Evolutionary conservation across 2,329 filamentous ascomycete genomes (phyloP), one percentile per base, ranked within the genome.

Genomic region (Cercospora zeina): DNA sequence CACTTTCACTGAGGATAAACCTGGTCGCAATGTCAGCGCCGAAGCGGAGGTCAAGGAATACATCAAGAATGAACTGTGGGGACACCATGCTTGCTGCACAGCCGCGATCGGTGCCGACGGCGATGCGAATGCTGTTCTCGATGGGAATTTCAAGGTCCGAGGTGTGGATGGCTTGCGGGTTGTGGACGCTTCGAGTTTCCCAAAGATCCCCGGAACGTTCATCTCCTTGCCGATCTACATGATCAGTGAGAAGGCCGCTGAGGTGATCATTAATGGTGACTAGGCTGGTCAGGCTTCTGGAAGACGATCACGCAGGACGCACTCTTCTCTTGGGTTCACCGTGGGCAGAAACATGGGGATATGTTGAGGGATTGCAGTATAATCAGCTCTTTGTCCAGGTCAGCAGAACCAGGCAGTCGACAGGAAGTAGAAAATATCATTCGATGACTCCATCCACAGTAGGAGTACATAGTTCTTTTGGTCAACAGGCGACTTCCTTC

Each of bases 151-250:
- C 70, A 77, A 79, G 11, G 85, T 89, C 0, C 76, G 81, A 10
- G 84, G 84, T 0, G 80, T 85, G 0, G 72, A 77, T 0, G 81
- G 82, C 0, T 70, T 89, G 54, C 76, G 86, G 24, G 85, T 88
- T 2, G 86, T 88, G 0, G 86, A 88, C 74, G 86, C 84, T 0
- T 82, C 79, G 24, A 78, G 83, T 0, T 88, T 83, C 61, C 83
- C 84, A 0, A 77, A 77, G 58, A 84, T 83, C 57, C 83, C 83
- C 0, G 85, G 84, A 4, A 81, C 77, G 57, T 85, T 82, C 67
- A 78, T 81, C 27, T 77, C 79, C 4, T 70, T 82, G 0, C 78
- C 83, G 0, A 80, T 80, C 0, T 85, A 84, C 65, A 83, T 87
- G 72, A 76, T 84, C 4, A 79, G 78, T 1, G 85, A 88, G 77